These are phyloP conservation scores for Fusarium begoniae DNA, from an alignment of 2,329 filamentous ascomycete species.

Conservation along the genomic window DNA sequence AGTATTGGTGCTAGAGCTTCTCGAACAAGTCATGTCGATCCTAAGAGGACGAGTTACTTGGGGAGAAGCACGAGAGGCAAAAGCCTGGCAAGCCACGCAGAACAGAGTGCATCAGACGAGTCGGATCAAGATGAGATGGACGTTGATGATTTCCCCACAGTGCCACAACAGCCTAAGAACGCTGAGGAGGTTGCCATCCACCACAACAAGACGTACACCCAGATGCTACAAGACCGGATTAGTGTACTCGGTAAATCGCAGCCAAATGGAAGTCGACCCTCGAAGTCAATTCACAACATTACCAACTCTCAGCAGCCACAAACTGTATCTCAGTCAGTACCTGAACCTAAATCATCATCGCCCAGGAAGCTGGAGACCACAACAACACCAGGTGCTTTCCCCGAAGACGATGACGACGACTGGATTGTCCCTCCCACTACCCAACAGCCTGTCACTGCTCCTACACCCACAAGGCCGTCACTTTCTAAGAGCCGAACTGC, in stretches of 20 bases:
- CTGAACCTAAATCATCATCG: conserved; percentile 44
- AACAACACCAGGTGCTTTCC: conserved; percentile 68
- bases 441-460: conserved; percentile 40
- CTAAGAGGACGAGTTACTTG: conserved; percentile 77
- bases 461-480: conserved; percentile 55
- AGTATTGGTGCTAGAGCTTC: conserved; percentile 79
- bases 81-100: conserved; percentile 66
- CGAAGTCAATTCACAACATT: conserved; percentile 58
- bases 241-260: conserved; percentile 73
- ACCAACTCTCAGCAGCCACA: conserved; percentile 45
- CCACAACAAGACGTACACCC: conserved; percentile 91
- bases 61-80: conserved; percentile 77
- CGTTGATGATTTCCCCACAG: conserved; percentile 55
- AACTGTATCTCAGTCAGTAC: conserved; percentile 40
- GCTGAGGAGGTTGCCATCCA: conserved; percentile 53
- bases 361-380: conserved; percentile 46
- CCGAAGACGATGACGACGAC: conserved; percentile 63
- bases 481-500: conserved; percentile 69
- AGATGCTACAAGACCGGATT: conserved; percentile 91
- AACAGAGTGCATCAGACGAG: conserved; percentile 57
- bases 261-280: conserved; percentile 55
- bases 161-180: conserved; percentile 50
- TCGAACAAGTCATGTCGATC: conserved; percentile 81
- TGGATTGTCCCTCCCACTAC: conserved; percentile 67
- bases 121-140: conserved; percentile 64